These are phyloP conservation scores for Panus rudis DNA, from an alignment of 768 basidiomycete genomes.

Conservation along the genomic window DNA sequence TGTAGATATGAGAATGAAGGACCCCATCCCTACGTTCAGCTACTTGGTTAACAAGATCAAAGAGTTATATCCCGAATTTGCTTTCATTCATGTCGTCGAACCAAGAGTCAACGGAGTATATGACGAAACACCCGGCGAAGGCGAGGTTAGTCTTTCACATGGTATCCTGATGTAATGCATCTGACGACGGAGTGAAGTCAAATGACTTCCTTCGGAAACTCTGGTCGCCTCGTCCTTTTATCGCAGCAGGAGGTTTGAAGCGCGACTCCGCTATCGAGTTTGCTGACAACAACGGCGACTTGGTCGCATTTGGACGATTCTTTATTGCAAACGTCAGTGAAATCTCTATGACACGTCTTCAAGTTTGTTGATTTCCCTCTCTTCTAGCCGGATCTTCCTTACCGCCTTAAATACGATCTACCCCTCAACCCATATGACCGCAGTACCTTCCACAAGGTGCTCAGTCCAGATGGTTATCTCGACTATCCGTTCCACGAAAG, in stretches of 20 bases:
- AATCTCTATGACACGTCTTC: too few species aligned
- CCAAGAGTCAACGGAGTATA: constrained; percentile 11
- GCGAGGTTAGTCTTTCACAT: constrained; percentile 11
- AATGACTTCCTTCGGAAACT: constrained; percentile 22
- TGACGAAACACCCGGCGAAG: constrained; percentile 3
- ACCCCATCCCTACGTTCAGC: constrained; percentile 49
- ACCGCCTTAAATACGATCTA: constrained; percentile 11
- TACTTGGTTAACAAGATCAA: constrained; percentile 39
- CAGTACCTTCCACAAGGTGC: constrained; percentile 4
- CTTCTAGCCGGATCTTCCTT: constrained; percentile 10
- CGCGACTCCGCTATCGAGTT: constrained; percentile 12
- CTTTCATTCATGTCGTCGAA: constrained; percentile 32
- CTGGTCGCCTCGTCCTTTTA: constrained; percentile 12
- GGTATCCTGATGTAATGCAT: background rate
- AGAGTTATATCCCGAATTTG: constrained; percentile 32
- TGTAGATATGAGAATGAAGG: constrained; percentile 39
- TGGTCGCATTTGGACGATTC: constrained; percentile 5
- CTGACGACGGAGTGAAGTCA: background rate
- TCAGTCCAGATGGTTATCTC: constrained; percentile 5
- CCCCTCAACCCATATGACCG: constrained; percentile 3
- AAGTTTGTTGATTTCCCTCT: constrained; percentile 6
- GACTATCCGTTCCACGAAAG: constrained; percentile 15
- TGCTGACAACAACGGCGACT: constrained; percentile 11
- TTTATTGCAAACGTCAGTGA: constrained; percentile 10
- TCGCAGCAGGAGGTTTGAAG: constrained; percentile 19